Percentiles rank a stretch among this genome's conserved stretches.
These are phyloP conservation scores for Calonectria pseudoreteaudii DNA, from an alignment of 2,329 filamentous ascomycete species.

Conservation along the genomic window DNA sequence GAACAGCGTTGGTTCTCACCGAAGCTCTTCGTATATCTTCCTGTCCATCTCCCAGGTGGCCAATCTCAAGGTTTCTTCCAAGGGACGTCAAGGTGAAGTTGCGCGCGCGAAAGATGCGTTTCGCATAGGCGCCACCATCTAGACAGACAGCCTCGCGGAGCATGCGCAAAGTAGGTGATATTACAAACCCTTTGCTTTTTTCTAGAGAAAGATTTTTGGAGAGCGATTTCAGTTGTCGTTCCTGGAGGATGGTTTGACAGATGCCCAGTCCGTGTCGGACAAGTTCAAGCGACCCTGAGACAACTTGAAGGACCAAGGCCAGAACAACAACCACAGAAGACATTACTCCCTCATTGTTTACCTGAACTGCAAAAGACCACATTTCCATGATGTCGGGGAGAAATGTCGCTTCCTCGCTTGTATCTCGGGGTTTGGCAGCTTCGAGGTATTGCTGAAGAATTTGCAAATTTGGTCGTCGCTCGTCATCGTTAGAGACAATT, in stretches of 20 bases:
- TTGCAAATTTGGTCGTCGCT: slow-evolving; percentile 56
- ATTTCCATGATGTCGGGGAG: slow-evolving; percentile 86
- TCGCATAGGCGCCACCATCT: slow-evolving; percentile 85
- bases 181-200: slow-evolving; percentile 86
- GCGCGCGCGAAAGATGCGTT: slow-evolving; percentile 80
- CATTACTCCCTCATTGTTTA: slow-evolving; percentile 83
- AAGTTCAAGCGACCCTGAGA: slow-evolving; percentile 80
- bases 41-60: slow-evolving; percentile 64
- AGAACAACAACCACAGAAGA: slow-evolving; percentile 85
- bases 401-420: slow-evolving; percentile 66
- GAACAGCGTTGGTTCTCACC: slow-evolving; percentile 83
- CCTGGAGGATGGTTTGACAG: slow-evolving; percentile 84
- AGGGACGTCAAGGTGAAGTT: slow-evolving; percentile 84
- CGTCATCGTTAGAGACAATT: slow-evolving; percentile 63
- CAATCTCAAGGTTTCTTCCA: slow-evolving; percentile 83
- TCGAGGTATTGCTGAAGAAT: slow-evolving; percentile 79
- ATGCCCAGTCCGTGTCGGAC: slow-evolving; percentile 81
- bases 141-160: slow-evolving; percentile 87
- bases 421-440: slow-evolving; percentile 60
- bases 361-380: slow-evolving; percentile 85
- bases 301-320: slow-evolving; percentile 81
- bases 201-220: slow-evolving; percentile 82
- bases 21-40: slow-evolving; percentile 80
- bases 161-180: slow-evolving; percentile 87
- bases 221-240: slow-evolving; percentile 83